Conservation (phyloP, 495 filamentous ascomycete genomes). For the Jackrogersella minutella region DNA sequence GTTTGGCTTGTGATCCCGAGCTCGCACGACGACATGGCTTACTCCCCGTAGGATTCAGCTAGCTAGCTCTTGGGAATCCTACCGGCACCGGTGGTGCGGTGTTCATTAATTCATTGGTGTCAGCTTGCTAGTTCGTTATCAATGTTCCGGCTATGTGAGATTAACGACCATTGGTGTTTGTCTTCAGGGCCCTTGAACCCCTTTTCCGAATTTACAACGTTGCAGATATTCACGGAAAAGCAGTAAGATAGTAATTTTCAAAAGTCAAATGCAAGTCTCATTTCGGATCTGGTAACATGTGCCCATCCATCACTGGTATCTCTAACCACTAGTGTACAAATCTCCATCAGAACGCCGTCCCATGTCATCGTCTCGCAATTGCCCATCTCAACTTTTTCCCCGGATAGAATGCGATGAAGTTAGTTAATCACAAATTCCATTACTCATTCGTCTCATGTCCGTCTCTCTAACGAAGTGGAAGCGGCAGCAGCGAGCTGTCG, state of each 20-base stretch:
- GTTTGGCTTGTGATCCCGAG: background rate
- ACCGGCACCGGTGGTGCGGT: too few relatives aligned
- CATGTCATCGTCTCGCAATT: conserved; percentile 29
- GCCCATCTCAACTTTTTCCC: conserved; percentile 29
- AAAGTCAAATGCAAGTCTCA: conserved; percentile 24
- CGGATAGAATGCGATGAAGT: conserved; percentile 28
- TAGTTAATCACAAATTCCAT: conserved; percentile 29
- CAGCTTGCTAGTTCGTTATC: background rate
- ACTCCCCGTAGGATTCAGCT: conserved; percentile 2
- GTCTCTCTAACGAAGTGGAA: conserved; percentile 32
- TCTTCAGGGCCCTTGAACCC: background rate
- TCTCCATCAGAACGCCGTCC: conserved; percentile 38
- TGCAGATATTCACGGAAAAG: background rate
- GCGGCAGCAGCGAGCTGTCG: conserved; percentile 3
- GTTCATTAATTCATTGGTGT: too few relatives aligned
- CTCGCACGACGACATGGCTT: conserved; percentile 9
- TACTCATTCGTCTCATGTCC: conserved; percentile 44
- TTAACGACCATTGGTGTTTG: too few relatives aligned
- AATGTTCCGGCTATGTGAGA: background rate
- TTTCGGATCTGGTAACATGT: conserved; percentile 32
- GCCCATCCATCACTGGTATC: conserved; percentile 36
- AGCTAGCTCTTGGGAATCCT: background rate
- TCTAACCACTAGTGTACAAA: conserved; percentile 36
- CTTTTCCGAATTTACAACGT: background rate
- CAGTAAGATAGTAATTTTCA: background rate